Evolutionary conservation across 805 yeast genomes (phyloP), one percentile per base, ranked within the genome.

Genomic region (Nakazawaea wyomingensis): DNA sequence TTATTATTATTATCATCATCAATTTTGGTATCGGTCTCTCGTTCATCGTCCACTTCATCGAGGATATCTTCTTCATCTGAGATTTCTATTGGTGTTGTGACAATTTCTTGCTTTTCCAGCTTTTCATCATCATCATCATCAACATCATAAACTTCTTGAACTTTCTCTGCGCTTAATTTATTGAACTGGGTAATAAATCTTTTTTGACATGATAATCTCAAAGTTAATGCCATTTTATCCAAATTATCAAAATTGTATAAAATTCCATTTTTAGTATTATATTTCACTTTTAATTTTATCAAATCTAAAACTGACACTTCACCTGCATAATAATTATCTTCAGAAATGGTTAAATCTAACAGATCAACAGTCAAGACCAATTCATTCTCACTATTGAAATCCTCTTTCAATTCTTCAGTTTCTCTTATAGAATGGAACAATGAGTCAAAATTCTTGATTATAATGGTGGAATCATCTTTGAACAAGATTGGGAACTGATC

Each of bases 11-110:
- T 26, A 6, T 44, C 48, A 14, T 50, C 52, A 19, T 42, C 44
- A 26, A 45, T 53, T 9, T 49, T 54, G 5, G 51, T 57, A 18
- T 46, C 52, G 4, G 45, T 56, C 35, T 50, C 42, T 42, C 14
- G 53, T 14, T 31, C 45, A 4, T 32, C 44, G 7, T 45, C 39
- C 4, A 20, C n/a, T 17, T 35, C 50, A 29, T 33, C 42, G 14
- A 21, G 26, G 14, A 21, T 18, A 36, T 31, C 43, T 18, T 21
- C 40, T 29, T 33, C 44, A 30, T 37, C 43, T 28, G 34, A 30
- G 16, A 14, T 19, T 14, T 34, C 35, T n/a, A 27, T 24, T 31
- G 11, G 19, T 17, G 37, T 28, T 17, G 20, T 44, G 24, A 22
- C 26, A n/a, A n/a, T n/a, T n/a, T n/a, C n/a, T n/a, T n/a, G n/a